Evolutionary conservation across 2,329 filamentous ascomycete species (phyloP), one percentile per base, ranked within the genome.

Genomic region (Diaporthe aspalathi): DNA sequence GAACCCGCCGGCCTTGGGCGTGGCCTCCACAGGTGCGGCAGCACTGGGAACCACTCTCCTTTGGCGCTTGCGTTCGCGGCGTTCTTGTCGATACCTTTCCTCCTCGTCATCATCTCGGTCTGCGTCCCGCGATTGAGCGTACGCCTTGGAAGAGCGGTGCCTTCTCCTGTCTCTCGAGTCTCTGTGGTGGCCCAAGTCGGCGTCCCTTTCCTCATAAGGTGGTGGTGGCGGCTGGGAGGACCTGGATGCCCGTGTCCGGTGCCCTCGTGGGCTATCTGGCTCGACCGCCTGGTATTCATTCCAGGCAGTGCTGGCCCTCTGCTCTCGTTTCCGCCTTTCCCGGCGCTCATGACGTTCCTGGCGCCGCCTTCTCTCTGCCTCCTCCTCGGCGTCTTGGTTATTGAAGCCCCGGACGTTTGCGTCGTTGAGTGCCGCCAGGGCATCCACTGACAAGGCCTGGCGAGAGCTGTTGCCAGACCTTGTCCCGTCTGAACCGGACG

Each of bases 1-100:
- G 70, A 71, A 74, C 50, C 73, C 66, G 24, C 75, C 78, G 8
- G 80, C 80, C n/a, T 83, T 81, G 0, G 91, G 81, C n/a, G 83
- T 80, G 0, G 91, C 92, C 78, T 94, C 92, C 77, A 94, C 92
- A 75, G 92, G 83, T 22, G 92, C 81, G 0, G 90, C 90, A 24
- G 91, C 92, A 73, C 92, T 94, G 24, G 92, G 90, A n/a, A 93
- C 84, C 73, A 92, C 84, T 70, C 85, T 86, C 77, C 89, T 89
- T 74, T 94, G 74, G 6, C 67, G 60, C 60, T 69, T 72, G 32
- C 50, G 68, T n/a, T 74, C 57, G 16, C 66, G 72, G 22, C 65
- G 57, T 43, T 57, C 70, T 43, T 71, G 72, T 14, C 67, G 66
- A 11, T 73, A 70, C 38, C 49, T 62, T n/a, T 57, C 69, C 24